A percentile compares a stretch with the other conserved stretches of the same genome.
These are phyloP conservation scores for Nitzschia palea DNA, from an alignment of 108 stramenopile genomes.

Conservation along the genomic window DNA sequence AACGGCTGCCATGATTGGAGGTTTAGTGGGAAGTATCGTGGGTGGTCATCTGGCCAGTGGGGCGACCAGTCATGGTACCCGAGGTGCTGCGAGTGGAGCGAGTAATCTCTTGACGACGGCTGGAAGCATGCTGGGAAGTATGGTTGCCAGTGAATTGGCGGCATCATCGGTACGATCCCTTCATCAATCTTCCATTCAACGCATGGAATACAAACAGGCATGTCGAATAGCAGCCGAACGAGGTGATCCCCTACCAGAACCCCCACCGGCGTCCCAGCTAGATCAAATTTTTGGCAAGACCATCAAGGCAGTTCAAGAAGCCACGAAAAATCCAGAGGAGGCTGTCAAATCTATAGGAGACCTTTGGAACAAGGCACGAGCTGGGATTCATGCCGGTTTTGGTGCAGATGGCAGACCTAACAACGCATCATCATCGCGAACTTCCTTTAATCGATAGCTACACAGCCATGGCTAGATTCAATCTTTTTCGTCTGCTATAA, in stretches of 20 bases:
- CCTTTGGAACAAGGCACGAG: constrained; percentile 2
- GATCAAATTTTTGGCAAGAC: constrained; percentile 12
- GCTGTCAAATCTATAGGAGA: background rate
- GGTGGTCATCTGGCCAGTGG: constrained; percentile 28
- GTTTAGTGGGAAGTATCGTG: constrained; percentile 53
- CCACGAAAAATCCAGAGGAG: constrained; percentile 4
- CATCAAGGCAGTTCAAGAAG: background rate
- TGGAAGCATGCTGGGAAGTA: constrained; percentile 54
- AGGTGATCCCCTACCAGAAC: constrained; percentile 55
- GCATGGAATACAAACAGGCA: constrained; percentile 54
- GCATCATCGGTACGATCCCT: constrained; percentile 41
- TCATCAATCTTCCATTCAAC: constrained; percentile 56
- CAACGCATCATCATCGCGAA: too few relatives aligned
- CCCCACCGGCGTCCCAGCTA: constrained; percentile 17
- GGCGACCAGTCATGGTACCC: constrained; percentile 3
- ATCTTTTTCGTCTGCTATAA: too few relatives aligned
- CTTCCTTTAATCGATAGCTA: too few relatives aligned
- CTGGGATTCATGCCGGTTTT: background rate
- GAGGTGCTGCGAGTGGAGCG: constrained; percentile 23
- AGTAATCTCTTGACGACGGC: constrained; percentile 51
- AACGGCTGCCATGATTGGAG: constrained; percentile 50
- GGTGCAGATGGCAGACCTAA: too few relatives aligned
- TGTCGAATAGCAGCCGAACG: constrained; percentile 41
- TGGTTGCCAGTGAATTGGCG: constrained; percentile 60
- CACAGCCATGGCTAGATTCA: too few relatives aligned